Base-by-base conservation (phyloP, 768 basidiomycete genomes). In the Guyanaporus albipodus region DNA sequence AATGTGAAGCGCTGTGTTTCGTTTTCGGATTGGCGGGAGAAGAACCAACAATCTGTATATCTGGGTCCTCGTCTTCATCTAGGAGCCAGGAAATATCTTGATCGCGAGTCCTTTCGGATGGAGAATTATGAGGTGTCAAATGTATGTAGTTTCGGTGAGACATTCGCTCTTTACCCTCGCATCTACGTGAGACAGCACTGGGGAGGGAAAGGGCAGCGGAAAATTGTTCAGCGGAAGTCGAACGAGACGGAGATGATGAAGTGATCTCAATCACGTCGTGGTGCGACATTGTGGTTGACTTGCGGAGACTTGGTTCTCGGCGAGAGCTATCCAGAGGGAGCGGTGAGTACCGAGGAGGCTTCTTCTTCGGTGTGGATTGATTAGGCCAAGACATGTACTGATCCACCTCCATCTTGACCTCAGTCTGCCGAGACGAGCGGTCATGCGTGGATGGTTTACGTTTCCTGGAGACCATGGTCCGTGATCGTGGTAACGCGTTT, bases 81-180 rank as follows among this genome's bases (percentile, higher is more conserved):
- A 86, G 61, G 18, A 87, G 67, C 84, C 83, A 86, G 2, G 78
- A 74, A 67, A 86, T 81, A 54, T 73, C 73, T 38, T 72, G 62
- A 29, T 69, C 60, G 15, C 44, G 49, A 12, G 34, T 38, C 23
- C 26, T 48, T 42, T 34, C 19, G 9, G 42, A 17, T 15, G 38
- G 45, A 15, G 42, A 8, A 24, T 38, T 11, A n/a, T 29, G 15
- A 17, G 42, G n/a, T 14, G 48, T 24, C 8, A 40, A 17, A n/a
- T 35, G 37, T 18, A 38, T 36, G 15, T 29, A 5, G 27, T 43
- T 26, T 36, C 5, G 42, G n/a, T 56, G 38, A n/a, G 19, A 15
- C 12, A 22, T 24, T 37, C 42, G 42, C 44, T 50, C 49, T 39
- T 63, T 50, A 12, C 31, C 56, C 31, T 48, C 50, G 28, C 17